Evolutionary conservation across 345 rosid species (phyloP).

Genomic region (Hibiscus syriacus): DNA sequence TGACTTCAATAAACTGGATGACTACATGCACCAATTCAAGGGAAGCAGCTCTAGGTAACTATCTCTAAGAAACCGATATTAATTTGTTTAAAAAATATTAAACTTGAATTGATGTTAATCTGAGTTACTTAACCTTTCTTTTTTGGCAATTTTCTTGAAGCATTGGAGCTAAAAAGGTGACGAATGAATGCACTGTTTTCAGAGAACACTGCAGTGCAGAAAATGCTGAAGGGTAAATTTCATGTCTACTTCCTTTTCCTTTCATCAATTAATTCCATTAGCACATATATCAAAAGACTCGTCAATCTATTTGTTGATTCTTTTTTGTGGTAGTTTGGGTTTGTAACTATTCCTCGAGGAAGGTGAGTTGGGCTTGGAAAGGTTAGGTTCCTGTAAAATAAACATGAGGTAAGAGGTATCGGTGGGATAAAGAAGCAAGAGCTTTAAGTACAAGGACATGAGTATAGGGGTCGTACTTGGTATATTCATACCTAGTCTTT

Average conservation of each 20-base stretch:
- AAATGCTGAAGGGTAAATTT: constrained; percentile 14
- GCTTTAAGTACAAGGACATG: too few species aligned
- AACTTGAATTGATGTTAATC: not conserved
- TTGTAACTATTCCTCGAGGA: too few species aligned
- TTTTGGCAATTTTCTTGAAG: not conserved
- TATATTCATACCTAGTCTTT: too few species aligned
- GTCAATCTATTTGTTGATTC: too few species aligned
- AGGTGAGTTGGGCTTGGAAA: too few species aligned
- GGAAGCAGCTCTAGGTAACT: constrained; percentile 41
- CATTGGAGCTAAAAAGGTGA: constrained; percentile 17
- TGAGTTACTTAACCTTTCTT: not conserved
- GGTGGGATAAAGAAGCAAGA: too few species aligned
- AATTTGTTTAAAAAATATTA: not conserved
- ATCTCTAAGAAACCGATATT: not conserved
- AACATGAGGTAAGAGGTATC: too few species aligned
- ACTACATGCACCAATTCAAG: constrained; percentile 34
- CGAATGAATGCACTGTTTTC: not conserved
- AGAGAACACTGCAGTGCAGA: constrained; percentile 7
- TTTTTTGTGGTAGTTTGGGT: too few species aligned
- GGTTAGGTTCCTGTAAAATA: too few species aligned
- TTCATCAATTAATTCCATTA: not conserved
- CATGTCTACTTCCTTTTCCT: not conserved
- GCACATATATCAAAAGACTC: not conserved
- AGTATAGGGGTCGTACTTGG: too few species aligned
- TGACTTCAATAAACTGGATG: constrained; percentile 34